A percentile compares a stretch with the other conserved stretches of the same genome.
phyloP scores from a whole-genome alignment of 768 basidiomycete genomes.

The Rubroboletus pulcherrimus region DNA sequence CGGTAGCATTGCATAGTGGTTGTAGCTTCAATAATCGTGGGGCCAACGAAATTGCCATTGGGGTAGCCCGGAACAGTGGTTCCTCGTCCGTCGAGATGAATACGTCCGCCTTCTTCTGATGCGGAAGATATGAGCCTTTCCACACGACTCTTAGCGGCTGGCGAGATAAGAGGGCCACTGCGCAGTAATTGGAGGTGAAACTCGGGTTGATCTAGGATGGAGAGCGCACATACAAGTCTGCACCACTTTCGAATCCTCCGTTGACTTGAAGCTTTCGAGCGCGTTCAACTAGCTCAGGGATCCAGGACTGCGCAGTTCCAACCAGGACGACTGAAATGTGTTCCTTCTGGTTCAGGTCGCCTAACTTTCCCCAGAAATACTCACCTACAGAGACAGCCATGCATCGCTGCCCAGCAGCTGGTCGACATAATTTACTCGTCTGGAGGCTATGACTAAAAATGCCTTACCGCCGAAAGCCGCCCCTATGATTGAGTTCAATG shows the following conservation, averaged over 20 bases:
- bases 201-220: neutral
- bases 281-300: slow-evolving; percentile 81
- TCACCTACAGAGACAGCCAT: slow-evolving; percentile 93
- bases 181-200: neutral
- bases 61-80: slow-evolving; percentile 68
- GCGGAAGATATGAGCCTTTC: slow-evolving; percentile 69
- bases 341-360: neutral
- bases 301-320: slow-evolving; percentile 74
- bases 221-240: slow-evolving; percentile 61
- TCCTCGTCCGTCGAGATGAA: slow-evolving; percentile 82
- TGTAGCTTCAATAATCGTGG: slow-evolving; percentile 83
- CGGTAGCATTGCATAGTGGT: slow-evolving; percentile 84
- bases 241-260: slow-evolving; percentile 84
- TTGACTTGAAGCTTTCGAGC: slow-evolving; percentile 76
- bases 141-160: slow-evolving; percentile 75
- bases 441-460: slow-evolving; percentile 17
- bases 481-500: slow-evolving; percentile 88
- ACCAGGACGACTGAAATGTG: slow-evolving; percentile 63
- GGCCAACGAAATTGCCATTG: slow-evolving; percentile 91
- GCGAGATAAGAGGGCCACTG: slow-evolving; percentile 80
- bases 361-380: slow-evolving; percentile 16
- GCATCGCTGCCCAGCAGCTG: slow-evolving; percentile 94
- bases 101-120: slow-evolving; percentile 76
- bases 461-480: slow-evolving; percentile 84
- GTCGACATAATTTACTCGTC: slow-evolving; percentile 20